Percentiles rank a stretch among this genome's conserved stretches.
Evolutionary conservation across 2,329 filamentous ascomycete species (phyloP).

Genomic region (Juglanconis juglandina): DNA sequence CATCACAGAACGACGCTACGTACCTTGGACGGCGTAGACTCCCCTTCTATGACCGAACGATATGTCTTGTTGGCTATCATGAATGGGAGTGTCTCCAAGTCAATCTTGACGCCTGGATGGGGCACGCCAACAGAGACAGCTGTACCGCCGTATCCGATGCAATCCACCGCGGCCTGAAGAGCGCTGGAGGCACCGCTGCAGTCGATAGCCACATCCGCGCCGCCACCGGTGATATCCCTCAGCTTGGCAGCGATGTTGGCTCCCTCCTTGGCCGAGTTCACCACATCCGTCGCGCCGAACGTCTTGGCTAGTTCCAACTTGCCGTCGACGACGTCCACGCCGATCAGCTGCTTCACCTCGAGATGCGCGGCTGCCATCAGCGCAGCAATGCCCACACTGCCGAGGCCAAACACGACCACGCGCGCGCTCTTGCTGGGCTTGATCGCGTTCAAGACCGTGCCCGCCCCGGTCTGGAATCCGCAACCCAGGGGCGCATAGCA

Average conservation of each 20-base stretch:
- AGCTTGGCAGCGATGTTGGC: conserved; percentile 27
- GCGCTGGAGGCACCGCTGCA: conserved; percentile 28
- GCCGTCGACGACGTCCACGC: conserved; percentile 40
- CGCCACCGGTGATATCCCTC: conserved; percentile 25
- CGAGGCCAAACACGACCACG: conserved; percentile 36
- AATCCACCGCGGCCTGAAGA: conserved; percentile 28
- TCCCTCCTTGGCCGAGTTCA: conserved; percentile 30
- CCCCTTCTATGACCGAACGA: conserved; percentile 32
- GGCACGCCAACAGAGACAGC: conserved; percentile 32
- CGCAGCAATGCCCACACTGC: conserved; percentile 38
- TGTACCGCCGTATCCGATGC: conserved; percentile 28
- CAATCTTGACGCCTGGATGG: conserved; percentile 24
- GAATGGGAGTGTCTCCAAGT: conserved; percentile 25
- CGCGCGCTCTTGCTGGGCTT: conserved; percentile 24
- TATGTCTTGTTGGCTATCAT: conserved; percentile 28
- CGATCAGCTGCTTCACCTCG: conserved; percentile 35
- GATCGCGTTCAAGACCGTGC: conserved; percentile 36
- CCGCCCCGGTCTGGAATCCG: conserved; percentile 41
- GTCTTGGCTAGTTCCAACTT: conserved; percentile 39
- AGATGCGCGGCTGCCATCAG: conserved; percentile 34
- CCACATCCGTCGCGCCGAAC: conserved; percentile 40
- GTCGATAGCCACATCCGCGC: conserved; percentile 29
- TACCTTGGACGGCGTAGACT: conserved; percentile 25
- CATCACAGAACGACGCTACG: neutral
- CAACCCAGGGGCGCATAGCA: conserved; percentile 39